These are phyloP conservation scores for Auriculariales sp. DNA, from an alignment of 768 basidiomycete species.

Conservation along the genomic window DNA sequence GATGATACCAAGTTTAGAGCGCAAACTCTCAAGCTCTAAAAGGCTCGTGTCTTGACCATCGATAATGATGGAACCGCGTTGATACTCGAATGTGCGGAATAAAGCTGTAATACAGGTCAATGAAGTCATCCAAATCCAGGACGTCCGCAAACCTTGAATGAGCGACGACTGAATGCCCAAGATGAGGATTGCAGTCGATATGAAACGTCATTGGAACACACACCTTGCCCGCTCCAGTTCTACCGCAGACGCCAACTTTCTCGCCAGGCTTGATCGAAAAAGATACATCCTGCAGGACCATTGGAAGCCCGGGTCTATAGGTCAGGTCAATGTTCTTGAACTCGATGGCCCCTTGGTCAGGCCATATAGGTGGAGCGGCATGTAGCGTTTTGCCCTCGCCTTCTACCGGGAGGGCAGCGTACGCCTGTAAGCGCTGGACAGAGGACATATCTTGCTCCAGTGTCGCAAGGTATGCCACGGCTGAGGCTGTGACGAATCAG, in stretches of 20 bases:
- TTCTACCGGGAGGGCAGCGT: conserved; percentile 46
- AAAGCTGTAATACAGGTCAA: background rate
- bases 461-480: conserved; percentile 39
- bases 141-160: background rate
- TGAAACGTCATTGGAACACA: too few species aligned
- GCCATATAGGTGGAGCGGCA: conserved; percentile 37
- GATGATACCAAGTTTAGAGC: conserved; percentile 18
- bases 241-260: conserved; percentile 32
- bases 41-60: conserved; percentile 15
- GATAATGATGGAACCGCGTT: conserved; percentile 10
- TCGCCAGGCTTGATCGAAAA: conserved; percentile 47
- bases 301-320: conserved; percentile 50
- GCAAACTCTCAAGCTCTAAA: conserved; percentile 19
- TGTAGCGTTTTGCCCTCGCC: conserved; percentile 25
- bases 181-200: too few species aligned
- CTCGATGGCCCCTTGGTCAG: conserved; percentile 32
- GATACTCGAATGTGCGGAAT: background rate
- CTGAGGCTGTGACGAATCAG: conserved; percentile 24
- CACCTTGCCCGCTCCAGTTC: conserved; percentile 24
- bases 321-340: conserved; percentile 42
- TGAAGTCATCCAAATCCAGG: background rate
- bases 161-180: too few species aligned
- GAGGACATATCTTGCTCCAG: conserved; percentile 63
- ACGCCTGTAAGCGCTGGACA: conserved; percentile 56
- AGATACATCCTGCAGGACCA: conserved; percentile 44